Base-by-base conservation (phyloP, 2,329 filamentous ascomycete genomes). In the Colletotrichum aenigma region DNA sequence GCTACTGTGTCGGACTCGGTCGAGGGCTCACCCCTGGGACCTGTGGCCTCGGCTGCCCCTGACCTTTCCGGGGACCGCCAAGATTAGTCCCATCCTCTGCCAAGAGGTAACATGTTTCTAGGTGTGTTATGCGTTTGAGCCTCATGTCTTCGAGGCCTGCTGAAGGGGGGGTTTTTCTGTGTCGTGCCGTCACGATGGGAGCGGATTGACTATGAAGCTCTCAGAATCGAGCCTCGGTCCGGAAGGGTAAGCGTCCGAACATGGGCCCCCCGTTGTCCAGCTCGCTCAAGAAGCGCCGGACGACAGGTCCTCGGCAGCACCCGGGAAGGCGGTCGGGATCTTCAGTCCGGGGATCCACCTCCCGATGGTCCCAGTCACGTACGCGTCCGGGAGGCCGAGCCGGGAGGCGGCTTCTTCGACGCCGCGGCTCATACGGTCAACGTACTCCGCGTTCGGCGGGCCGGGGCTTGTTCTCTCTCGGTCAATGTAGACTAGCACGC, bases 401-500 rank as follows among this genome's bases (percentile, higher is more conserved):
- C 87, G 83, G 76, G 79, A 80, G 18, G 90, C 76, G 30, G 91
- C 92, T 84, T 94, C 92, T 36, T 83, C 78, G 32, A 94, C 91
- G 2, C 91, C 93, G 77, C 82, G 83, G 81, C 94, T 93, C 90
- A 94, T 93, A 32, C 92, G 83, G 58, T 83, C 86, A 9, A 94
- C 83, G 79, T 94, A 94, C 84, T 94, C 93, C 4, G 85, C 79
- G 79, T 84, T 83, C 4, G 91, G 89, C 58, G 58, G 74, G n/a
- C 83, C 84, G 28, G 86, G 85, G 24, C 71, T 78, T 0, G 83
- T 81, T 26, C 87, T 78, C 60, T 86, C 75, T 58, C 84, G 83
- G 79, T 94, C 90, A 43, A 94, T 87, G 73, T 94, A 94, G 4
- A 92, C 89, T 70, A 94, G 83, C 81, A 90, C 89, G 55, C 58